Conservation (phyloP, 208 protist species). For the Angomonas ambiguus region DNA sequence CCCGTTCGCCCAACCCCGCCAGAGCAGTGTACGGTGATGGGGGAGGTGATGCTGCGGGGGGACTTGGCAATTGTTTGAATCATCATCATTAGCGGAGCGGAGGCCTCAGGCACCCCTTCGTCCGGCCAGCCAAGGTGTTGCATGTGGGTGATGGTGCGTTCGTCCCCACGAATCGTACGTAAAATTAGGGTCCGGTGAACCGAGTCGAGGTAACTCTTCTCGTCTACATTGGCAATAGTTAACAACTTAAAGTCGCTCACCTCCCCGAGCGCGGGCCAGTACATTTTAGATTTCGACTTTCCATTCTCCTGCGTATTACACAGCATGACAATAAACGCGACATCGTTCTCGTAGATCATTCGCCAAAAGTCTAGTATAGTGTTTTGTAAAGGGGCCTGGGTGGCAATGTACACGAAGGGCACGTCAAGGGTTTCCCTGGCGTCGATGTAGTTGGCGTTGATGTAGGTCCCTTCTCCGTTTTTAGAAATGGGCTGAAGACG, state of each 20-base stretch:
- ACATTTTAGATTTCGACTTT: slow-evolving; percentile 72
- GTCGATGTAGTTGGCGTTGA: slow-evolving; percentile 90
- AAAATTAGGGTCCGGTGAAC: slow-evolving; percentile 49
- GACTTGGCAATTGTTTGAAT: slow-evolving; percentile 63
- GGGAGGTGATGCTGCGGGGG: slow-evolving; percentile 34
- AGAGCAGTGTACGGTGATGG: slow-evolving; percentile 85
- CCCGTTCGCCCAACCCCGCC: slow-evolving; percentile 84
- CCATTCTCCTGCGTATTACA: slow-evolving; percentile 63
- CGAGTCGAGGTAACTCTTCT: slow-evolving; percentile 39
- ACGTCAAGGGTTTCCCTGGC: slow-evolving; percentile 46
- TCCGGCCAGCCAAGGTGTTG: slow-evolving; percentile 86
- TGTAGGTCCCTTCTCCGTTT: slow-evolving; percentile 56
- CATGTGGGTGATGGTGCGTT: slow-evolving; percentile 68
- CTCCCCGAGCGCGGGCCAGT: slow-evolving; percentile 58
- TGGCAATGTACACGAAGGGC: slow-evolving; percentile 88
- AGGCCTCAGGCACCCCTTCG: slow-evolving; percentile 73
- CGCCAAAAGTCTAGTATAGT: slow-evolving; percentile 88
- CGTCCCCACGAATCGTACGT: slow-evolving; percentile 37
- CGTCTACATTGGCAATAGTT: slow-evolving; percentile 34
- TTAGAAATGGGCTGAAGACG: slow-evolving; percentile 23
- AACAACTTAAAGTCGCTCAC: slow-evolving; percentile 49
- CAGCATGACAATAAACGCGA: slow-evolving; percentile 82
- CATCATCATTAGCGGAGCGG: slow-evolving; percentile 68
- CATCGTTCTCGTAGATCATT: slow-evolving; percentile 83
- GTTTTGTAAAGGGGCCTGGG: slow-evolving; percentile 81